phyloP scores from a whole-genome alignment of 73 alveolate genomes.

The Tetrahymena elliotti region DNA sequence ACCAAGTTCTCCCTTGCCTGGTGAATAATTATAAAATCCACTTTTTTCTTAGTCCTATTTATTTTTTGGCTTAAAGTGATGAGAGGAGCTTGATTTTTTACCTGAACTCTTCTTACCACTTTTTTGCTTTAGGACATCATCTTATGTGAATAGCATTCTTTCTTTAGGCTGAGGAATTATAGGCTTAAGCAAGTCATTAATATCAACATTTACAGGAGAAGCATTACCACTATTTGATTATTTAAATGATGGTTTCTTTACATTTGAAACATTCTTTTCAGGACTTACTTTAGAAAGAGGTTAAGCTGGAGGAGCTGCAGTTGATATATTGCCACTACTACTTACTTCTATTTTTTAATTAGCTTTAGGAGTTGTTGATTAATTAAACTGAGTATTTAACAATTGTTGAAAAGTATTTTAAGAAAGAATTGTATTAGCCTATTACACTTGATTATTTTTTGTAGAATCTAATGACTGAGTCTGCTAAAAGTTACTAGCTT shows the following conservation, averaged over 20 bases:
- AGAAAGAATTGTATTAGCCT: neutral
- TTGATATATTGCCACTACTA: neutral
- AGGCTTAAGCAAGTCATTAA: neutral
- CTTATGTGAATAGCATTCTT: neutral
- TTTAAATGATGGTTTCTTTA: neutral
- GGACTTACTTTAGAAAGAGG: neutral
- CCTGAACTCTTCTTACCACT: neutral
- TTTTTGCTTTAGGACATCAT: neutral
- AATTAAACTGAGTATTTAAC: neutral
- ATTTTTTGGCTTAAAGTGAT: neutral
- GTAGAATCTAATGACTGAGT: neutral
- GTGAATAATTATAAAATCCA: neutral
- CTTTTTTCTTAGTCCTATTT: neutral
- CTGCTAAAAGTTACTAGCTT: neutral
- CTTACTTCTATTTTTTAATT: neutral
- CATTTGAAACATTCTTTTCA: neutral
- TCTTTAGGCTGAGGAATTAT: neutral
- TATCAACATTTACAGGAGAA: neutral
- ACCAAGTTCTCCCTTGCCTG: neutral
- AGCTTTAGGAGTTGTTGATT: neutral
- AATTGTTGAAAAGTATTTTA: neutral
- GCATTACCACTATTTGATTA: neutral
- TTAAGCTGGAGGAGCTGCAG: neutral
- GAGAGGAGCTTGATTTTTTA: neutral
- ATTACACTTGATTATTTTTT: neutral